These are phyloP conservation scores for Fomitopsis serialis DNA, from an alignment of 768 basidiomycete species.

Conservation along the genomic window DNA sequence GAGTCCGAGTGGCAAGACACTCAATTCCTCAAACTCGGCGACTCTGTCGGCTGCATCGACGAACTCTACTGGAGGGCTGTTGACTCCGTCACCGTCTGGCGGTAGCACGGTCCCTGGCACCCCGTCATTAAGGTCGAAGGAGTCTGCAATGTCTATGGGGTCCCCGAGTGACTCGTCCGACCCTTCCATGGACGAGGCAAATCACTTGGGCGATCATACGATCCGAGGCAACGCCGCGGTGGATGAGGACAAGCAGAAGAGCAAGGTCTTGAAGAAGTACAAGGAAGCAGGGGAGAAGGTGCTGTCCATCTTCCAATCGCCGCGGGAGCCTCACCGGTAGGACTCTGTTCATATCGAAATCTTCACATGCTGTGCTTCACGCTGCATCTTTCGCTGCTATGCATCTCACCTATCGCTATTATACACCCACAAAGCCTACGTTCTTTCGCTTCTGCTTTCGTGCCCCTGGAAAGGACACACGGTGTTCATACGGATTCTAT, in stretches of 20 bases:
- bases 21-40: slow-evolving; percentile 41
- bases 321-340: slow-evolving; percentile 31
- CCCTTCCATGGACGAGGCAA: slow-evolving; percentile 43
- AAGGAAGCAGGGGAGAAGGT: slow-evolving; percentile 86
- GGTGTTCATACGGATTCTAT: not conserved
- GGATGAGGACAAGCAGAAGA: slow-evolving; percentile 58
- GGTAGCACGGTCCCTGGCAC: slow-evolving; percentile 38
- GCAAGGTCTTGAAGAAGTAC: slow-evolving; percentile 78
- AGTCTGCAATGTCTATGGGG: slow-evolving; percentile 71
- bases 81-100: slow-evolving; percentile 61
- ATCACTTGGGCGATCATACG: slow-evolving; percentile 21
- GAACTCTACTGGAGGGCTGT: slow-evolving; percentile 40
- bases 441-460: slow-evolving; percentile 4
- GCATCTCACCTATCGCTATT: slow-evolving; percentile 22
- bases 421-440: slow-evolving; percentile 9
- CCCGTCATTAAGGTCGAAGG: slow-evolving; percentile 76
- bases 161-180: slow-evolving; percentile 69
- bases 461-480: not conserved
- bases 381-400: slow-evolving; percentile 11
- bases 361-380: slow-evolving; percentile 10
- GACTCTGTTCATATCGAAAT: slow-evolving; percentile 6
- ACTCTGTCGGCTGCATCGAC: slow-evolving; percentile 39
- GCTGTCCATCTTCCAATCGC: slow-evolving; percentile 74
- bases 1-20: slow-evolving; percentile 29
- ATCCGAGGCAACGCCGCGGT: slow-evolving; percentile 21